A percentile compares a stretch with the other conserved stretches of the same genome.
phyloP scores from a whole-genome alignment of 768 basidiomycete genomes.

The Boletellus sp. region DNA sequence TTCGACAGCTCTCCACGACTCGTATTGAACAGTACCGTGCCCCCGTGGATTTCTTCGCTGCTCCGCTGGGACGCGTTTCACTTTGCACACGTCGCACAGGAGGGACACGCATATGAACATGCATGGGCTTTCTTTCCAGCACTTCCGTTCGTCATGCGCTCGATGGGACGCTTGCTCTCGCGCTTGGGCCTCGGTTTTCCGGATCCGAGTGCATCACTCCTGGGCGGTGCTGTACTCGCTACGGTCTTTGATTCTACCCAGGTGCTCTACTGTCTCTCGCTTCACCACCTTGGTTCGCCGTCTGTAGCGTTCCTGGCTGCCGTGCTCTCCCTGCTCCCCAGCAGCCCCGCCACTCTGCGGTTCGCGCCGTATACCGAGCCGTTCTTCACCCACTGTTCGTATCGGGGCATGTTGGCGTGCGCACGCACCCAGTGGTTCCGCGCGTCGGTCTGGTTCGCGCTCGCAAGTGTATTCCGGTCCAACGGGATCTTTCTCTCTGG shows the following conservation, averaged over 20 bases:
- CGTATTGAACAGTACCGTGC: conserved; percentile 4
- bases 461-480: conserved; percentile 67
- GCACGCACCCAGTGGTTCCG: conserved; percentile 42
- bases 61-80: conserved; percentile 90
- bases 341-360: conserved; percentile 71
- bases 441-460: conserved; percentile 59
- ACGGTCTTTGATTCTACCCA: conserved; percentile 41
- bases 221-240: conserved; percentile 36
- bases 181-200: neutral
- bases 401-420: conserved; percentile 41
- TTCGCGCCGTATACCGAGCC: conserved; percentile 81
- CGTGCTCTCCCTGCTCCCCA: conserved; percentile 71
- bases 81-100: conserved; percentile 63
- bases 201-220: conserved; percentile 29
- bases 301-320: conserved; percentile 59
- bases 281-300: conserved; percentile 51
- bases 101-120: conserved; percentile 66
- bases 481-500: conserved; percentile 76
- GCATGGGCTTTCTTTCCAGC: conserved; percentile 88
- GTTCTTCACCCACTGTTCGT: conserved; percentile 79
- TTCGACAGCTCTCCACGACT: conserved; percentile 30
- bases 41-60: conserved; percentile 31
- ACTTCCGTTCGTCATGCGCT: conserved; percentile 51
- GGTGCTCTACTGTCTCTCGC: conserved; percentile 56
- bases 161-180: conserved; percentile 25